phyloP scores from a whole-genome alignment of 176 grass and related monocot genomes.

The bread wheat (Triticum aestivum) region DNA sequence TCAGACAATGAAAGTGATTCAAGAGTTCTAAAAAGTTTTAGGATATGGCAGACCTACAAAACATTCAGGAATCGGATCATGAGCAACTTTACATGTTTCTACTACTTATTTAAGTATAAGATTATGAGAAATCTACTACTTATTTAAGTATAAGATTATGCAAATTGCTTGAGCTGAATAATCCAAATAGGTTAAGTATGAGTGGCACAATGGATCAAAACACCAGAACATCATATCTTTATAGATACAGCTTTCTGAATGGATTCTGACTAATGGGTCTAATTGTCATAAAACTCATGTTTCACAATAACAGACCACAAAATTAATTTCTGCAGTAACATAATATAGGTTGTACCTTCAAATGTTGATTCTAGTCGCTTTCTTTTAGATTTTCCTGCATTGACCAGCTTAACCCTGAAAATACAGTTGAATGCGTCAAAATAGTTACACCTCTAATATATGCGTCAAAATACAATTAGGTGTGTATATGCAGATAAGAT shows the following conservation, averaged over 20 bases:
- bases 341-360: constrained; percentile 57
- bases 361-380: constrained; percentile 86
- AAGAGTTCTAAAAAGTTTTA: background rate
- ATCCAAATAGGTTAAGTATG: constrained; percentile 16
- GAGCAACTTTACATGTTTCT: constrained; percentile 1
- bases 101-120: constrained; percentile 20
- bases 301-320: constrained; percentile 1
- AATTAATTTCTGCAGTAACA: constrained; percentile 25
- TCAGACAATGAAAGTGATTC: constrained; percentile 16
- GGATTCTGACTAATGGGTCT: background rate
- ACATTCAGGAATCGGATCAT: background rate
- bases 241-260: constrained; percentile 1
- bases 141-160: constrained; percentile 26
- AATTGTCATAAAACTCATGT: constrained; percentile 3
- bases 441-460: constrained; percentile 5
- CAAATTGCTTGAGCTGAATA: constrained; percentile 21
- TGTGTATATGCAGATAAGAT: constrained; percentile 3
- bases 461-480: background rate
- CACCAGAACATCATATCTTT: background rate
- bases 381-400: constrained; percentile 68
- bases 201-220: constrained; percentile 7
- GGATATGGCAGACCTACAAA: background rate
- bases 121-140: background rate
- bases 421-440: constrained; percentile 29
- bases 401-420: constrained; percentile 74